These are phyloP conservation scores for Ceratocystis harringtonii DNA, from an alignment of 2,329 filamentous ascomycete species.

Conservation along the genomic window DNA sequence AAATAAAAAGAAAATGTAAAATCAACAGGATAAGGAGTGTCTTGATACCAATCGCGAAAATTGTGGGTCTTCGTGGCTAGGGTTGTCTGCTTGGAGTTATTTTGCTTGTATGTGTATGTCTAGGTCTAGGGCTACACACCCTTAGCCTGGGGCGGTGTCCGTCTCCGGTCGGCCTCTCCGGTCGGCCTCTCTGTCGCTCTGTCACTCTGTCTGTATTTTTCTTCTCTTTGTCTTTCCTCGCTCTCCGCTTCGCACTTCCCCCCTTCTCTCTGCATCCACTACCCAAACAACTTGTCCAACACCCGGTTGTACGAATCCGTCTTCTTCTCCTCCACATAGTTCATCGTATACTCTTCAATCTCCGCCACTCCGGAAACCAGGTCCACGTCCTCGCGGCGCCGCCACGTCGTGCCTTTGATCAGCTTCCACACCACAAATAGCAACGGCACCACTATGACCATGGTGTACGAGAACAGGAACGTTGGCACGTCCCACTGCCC, in stretches of 20 bases:
- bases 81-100: neutral
- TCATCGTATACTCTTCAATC: conserved; percentile 52
- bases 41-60: neutral
- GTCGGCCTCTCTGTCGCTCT: too few species aligned
- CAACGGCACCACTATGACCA: conserved; percentile 54
- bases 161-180: too few species aligned
- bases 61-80: neutral
- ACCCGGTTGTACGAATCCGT: conserved; percentile 35
- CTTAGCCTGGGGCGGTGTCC: too few species aligned
- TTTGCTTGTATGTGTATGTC: neutral
- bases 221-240: too few species aligned
- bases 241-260: neutral
- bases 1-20: neutral
- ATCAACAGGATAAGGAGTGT: neutral
- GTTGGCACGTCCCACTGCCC: conserved; percentile 47
- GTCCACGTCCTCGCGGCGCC: conserved; percentile 42
- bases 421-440: conserved; percentile 61
- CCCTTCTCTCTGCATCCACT: conserved; percentile 26
- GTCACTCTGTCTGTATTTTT: too few species aligned
- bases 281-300: conserved; percentile 40
- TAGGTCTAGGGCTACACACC: too few species aligned
- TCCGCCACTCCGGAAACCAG: conserved; percentile 46
- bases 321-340: conserved; percentile 31
- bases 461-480: conserved; percentile 66
- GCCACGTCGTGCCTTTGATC: conserved; percentile 42